These are phyloP conservation scores for Micractinium conductrix DNA, from an alignment of 139 green algal genomes.

Conservation along the genomic window DNA sequence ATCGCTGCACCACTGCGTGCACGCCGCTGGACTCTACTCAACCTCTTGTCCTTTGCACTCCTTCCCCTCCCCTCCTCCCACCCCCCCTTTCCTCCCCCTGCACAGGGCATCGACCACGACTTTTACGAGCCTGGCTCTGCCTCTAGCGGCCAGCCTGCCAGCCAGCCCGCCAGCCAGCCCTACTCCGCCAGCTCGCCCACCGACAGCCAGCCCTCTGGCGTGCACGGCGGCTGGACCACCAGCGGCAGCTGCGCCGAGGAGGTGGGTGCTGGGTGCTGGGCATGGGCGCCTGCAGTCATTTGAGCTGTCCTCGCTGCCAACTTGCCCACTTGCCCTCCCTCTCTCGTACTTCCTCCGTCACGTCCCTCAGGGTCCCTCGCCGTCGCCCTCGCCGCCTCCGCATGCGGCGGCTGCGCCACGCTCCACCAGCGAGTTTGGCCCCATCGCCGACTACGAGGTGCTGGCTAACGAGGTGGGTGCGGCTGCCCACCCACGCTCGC, in stretches of 20 bases:
- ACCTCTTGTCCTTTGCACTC: background rate
- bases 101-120: background rate
- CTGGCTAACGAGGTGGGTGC: no score
- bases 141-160: no score
- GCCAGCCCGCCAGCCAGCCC: no score
- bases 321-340: background rate
- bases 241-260: background rate
- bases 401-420: background rate
- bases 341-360: background rate
- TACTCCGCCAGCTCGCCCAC: background rate
- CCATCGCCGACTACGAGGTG: no score
- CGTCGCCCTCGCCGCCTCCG: no score
- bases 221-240: background rate
- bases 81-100: background rate
- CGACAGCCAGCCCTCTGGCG: background rate
- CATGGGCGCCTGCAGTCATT: no score
- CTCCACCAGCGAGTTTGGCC: background rate
- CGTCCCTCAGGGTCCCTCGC: no score
- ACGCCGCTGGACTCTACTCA: background rate
- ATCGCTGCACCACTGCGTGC: background rate
- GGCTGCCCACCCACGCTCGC: no score
- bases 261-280: background rate
- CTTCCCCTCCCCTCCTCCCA: background rate
- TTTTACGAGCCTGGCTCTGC: background rate
- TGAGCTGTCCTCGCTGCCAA: background rate